Conservation (phyloP, 768 basidiomycete species). For the Antrodiella citrinella region DNA sequence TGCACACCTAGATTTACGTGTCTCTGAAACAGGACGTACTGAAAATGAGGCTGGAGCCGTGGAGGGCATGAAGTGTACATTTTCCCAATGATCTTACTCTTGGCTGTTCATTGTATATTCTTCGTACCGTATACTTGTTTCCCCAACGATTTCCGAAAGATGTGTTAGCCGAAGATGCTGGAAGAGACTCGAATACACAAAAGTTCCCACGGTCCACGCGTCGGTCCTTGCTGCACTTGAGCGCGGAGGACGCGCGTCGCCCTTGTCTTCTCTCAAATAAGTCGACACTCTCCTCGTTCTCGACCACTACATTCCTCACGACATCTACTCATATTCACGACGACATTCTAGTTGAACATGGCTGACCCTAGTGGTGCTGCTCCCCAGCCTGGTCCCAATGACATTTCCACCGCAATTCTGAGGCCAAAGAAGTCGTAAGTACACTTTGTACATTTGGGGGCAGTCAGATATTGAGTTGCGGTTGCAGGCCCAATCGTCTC, state of each 20-base stretch:
- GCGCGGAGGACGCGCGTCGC: slow-evolving; percentile 24
- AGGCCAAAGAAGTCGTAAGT: slow-evolving; percentile 96
- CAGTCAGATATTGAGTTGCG: slow-evolving; percentile 10
- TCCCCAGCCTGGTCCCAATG: slow-evolving; percentile 80
- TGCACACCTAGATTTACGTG: too few relatives aligned
- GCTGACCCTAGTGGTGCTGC: slow-evolving; percentile 78
- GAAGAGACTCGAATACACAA: slow-evolving; percentile 15
- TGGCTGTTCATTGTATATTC: too few relatives aligned
- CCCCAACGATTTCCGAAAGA: neutral
- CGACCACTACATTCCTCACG: slow-evolving; percentile 10
- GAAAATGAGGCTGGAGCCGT: too few relatives aligned
- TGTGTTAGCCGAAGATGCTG: slow-evolving; percentile 13
- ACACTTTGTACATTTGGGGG: slow-evolving; percentile 12
- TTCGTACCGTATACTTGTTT: neutral
- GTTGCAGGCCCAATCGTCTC: slow-evolving; percentile 83
- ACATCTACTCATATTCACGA: slow-evolving; percentile 4
- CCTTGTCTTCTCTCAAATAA: slow-evolving; percentile 10
- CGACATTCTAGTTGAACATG: slow-evolving; percentile 22
- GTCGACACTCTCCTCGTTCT: slow-evolving; percentile 7
- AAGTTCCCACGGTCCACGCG: slow-evolving; percentile 16
- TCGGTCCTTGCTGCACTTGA: slow-evolving; percentile 9
- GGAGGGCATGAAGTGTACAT: too few relatives aligned
- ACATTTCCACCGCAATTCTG: slow-evolving; percentile 90
- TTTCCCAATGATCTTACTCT: too few relatives aligned
- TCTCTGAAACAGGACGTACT: too few relatives aligned